These are phyloP conservation scores for Mucor indicus DNA, from an alignment of 371 early-diverging fungal genomes.

Conservation along the genomic window DNA sequence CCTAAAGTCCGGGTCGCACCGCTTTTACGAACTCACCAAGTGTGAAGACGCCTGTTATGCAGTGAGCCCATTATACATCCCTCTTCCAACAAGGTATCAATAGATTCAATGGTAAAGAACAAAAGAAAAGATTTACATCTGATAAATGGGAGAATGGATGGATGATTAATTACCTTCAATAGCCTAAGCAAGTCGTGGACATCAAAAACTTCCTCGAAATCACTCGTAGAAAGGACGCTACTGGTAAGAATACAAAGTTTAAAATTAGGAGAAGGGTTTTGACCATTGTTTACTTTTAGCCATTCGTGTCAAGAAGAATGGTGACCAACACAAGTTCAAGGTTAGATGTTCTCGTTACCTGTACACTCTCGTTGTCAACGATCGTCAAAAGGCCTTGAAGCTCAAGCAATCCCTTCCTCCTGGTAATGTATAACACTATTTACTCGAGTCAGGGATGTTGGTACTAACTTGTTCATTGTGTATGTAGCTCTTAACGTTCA, in stretches of 20 bases:
- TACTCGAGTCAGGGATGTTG: too few species aligned
- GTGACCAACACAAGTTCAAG: slow-evolving; percentile 93
- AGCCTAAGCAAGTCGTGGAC: slow-evolving; percentile 94
- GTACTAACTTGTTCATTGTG: background rate
- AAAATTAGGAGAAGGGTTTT: too few species aligned
- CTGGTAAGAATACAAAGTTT: too few species aligned
- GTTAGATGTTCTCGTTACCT: slow-evolving; percentile 93
- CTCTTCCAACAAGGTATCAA: too few species aligned
- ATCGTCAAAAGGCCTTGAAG: slow-evolving; percentile 92
- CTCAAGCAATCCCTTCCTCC: slow-evolving; percentile 86
- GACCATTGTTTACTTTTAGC: slow-evolving; percentile 49
- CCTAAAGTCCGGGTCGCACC: too few species aligned
- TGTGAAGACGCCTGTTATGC: too few species aligned
- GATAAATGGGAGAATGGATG: too few species aligned
- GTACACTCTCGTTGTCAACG: slow-evolving; percentile 89
- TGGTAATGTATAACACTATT: slow-evolving; percentile 40
- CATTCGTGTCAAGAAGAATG: slow-evolving; percentile 94
- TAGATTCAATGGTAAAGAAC: too few species aligned
- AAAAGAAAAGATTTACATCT: too few species aligned
- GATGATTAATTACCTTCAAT: too few species aligned
- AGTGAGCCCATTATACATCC: too few species aligned
- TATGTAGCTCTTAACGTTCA: slow-evolving; percentile 26
- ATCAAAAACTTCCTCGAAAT: slow-evolving; percentile 94
- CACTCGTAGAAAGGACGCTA: slow-evolving; percentile 91
- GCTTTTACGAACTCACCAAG: too few species aligned